Base-by-base conservation (phyloP, 139 green algal species). In the Limnomonas spitsbergensis region DNA sequence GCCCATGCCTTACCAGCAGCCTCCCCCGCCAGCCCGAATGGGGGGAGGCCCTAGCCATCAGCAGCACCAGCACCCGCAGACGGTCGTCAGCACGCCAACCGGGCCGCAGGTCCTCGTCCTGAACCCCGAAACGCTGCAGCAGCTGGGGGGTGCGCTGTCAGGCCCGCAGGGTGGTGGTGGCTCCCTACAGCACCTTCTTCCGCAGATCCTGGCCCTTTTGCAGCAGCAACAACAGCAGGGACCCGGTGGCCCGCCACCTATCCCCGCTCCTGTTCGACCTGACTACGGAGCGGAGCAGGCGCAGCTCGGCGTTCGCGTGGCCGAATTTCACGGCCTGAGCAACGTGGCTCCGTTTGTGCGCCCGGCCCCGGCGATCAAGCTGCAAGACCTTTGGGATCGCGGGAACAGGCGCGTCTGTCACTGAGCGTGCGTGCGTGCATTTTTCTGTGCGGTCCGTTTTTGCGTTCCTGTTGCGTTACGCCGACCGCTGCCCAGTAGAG, bases 321-420 rank as follows among this genome's bases (percentile, higher is more conserved):
- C 84, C 26, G 88, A 92, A 77, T 90, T 92, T 61, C 88, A 92
- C 56, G 40, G 35, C 29, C 76, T 92, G 31, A 85, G 73, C 20
- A 68, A 66, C 4, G 80, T 88, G 83, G 88, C 86, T 3, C 37
- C 72, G 35, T 90, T 82, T 71, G 85, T 92, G 53, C 85, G 89
- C 69, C 82, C 84, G 0, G 86, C 87, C 26, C 77, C 85, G 0
- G 86, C 88, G 14, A 69, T 91, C 9, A 89, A 89, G 77, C 79
- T 92, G 67, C 88, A 92, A 78, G 56, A 88, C 81, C 82, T 92
- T 52, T 92, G 88, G 88, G 88, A 92, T 79, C 78, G 76, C 0
- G 87, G 83, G n/a, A 80, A 80, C 29, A 72, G 47, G 47, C 47
- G 47, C 20, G 47, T 61, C n/a, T n/a, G n/a, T n/a, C n/a, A n/a